A percentile compares a stretch with the other conserved stretches of the same genome.
Evolutionary conservation across 257 asterid genomes (phyloP).

Genomic region (Cinchona pubescens): DNA sequence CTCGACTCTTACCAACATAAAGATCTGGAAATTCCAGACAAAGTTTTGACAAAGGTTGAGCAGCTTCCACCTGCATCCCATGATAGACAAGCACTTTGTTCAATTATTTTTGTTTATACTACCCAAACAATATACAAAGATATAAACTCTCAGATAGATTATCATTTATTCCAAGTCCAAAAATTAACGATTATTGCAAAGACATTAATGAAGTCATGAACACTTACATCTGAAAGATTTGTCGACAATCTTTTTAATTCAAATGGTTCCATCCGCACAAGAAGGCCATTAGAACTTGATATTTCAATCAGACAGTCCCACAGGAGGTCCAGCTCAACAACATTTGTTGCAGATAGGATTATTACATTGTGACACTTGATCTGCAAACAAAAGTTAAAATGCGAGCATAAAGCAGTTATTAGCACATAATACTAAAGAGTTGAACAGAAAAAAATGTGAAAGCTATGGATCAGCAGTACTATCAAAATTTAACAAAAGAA

Average conservation of each 20-base stretch:
- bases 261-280: constrained; percentile 48
- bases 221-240: constrained; percentile 62
- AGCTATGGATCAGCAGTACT: neutral
- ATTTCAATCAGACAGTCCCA: constrained; percentile 68
- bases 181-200: neutral
- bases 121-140: neutral
- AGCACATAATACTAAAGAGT: neutral
- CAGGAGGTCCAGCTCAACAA: constrained; percentile 62
- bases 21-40: constrained; percentile 61
- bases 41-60: constrained; percentile 68
- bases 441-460: neutral
- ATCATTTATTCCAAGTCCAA: neutral
- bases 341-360: constrained; percentile 66
- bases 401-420: neutral
- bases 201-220: neutral
- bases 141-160: neutral
- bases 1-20: constrained; percentile 51
- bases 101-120: neutral
- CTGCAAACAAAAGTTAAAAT: constrained; percentile 29
- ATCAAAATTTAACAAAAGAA: neutral
- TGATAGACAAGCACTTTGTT: neutral
- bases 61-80: constrained; percentile 59
- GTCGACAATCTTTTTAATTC: constrained; percentile 50
- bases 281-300: constrained; percentile 41
- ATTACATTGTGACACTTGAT: constrained; percentile 84